Conservation (phyloP, 345 rosid species). For the Rhodamnia rubescens region DNA sequence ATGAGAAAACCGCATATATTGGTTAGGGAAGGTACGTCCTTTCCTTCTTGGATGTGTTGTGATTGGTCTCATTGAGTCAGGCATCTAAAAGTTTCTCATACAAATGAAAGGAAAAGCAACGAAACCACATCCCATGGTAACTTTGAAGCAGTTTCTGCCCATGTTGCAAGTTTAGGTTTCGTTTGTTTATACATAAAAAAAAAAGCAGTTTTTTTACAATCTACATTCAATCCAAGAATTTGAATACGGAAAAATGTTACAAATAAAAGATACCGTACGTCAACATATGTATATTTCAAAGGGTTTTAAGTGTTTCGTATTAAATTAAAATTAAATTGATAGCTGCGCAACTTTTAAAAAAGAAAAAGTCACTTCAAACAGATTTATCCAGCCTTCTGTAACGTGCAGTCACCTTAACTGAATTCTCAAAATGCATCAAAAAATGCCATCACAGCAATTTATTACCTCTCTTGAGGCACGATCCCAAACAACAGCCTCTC, state of each 20-base stretch:
- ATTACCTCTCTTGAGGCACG: constrained; percentile 70
- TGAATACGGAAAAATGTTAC: background rate
- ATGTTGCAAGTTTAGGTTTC: background rate
- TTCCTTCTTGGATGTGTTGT: background rate
- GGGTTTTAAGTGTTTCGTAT: background rate
- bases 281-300: background rate
- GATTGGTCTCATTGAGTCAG: background rate
- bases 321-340: background rate
- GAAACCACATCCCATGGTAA: background rate
- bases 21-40: background rate
- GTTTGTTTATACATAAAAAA: background rate
- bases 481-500: constrained; percentile 94
- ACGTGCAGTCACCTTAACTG: background rate
- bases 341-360: background rate
- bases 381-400: background rate
- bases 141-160: background rate
- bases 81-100: background rate
- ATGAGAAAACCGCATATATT: background rate
- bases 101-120: background rate
- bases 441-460: background rate
- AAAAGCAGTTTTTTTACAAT: background rate
- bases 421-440: background rate
- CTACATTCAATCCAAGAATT: background rate
- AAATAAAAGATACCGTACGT: background rate
- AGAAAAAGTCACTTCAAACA: background rate